These are phyloP conservation scores for Hysterium pulicare DNA, from an alignment of 2,329 filamentous ascomycete genomes.

Conservation along the genomic window DNA sequence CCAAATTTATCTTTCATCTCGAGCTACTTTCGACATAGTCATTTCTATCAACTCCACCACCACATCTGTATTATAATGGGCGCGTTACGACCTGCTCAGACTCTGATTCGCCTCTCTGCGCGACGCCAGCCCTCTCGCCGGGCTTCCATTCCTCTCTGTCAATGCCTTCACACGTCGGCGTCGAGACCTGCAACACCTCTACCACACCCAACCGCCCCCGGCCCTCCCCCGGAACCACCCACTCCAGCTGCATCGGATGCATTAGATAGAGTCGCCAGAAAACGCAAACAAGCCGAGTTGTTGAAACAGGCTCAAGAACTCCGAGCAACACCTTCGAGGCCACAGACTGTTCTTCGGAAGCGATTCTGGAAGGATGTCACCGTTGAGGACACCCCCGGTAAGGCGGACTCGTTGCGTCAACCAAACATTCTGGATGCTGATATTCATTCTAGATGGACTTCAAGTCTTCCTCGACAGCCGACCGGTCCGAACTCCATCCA, in stretches of 20 bases:
- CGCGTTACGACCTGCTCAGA: not conserved
- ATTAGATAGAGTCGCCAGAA: conserved; percentile 46
- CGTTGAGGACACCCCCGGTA: conserved; percentile 62
- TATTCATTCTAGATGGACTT: conserved; percentile 44
- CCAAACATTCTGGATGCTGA: conserved; percentile 10
- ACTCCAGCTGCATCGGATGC: conserved; percentile 47
- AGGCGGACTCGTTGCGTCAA: too few relatives aligned
- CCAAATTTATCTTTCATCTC: conserved; percentile 2
- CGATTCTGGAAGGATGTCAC: conserved; percentile 87
- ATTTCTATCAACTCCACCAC: not conserved
- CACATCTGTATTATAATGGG: not conserved
- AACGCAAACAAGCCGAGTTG: conserved; percentile 50
- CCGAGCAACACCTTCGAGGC: conserved; percentile 42
- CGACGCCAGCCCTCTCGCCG: conserved; percentile 4
- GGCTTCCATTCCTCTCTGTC: conserved; percentile 14
- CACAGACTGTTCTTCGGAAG: conserved; percentile 55
- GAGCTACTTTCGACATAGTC: not conserved
- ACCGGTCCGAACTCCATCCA: conserved; percentile 73
- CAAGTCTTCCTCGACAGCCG: conserved; percentile 74
- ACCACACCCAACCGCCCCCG: conserved; percentile 55
- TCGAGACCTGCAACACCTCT: conserved; percentile 52
- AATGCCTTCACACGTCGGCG: conserved; percentile 42
- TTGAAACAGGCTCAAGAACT: conserved; percentile 46
- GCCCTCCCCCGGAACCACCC: conserved; percentile 58
- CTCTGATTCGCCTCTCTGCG: conserved; percentile 1